A percentile compares a stretch with the other conserved stretches of the same genome.
These are phyloP conservation scores for Penicillium oxalicum DNA, from an alignment of 2,329 filamentous ascomycete species.

Conservation along the genomic window DNA sequence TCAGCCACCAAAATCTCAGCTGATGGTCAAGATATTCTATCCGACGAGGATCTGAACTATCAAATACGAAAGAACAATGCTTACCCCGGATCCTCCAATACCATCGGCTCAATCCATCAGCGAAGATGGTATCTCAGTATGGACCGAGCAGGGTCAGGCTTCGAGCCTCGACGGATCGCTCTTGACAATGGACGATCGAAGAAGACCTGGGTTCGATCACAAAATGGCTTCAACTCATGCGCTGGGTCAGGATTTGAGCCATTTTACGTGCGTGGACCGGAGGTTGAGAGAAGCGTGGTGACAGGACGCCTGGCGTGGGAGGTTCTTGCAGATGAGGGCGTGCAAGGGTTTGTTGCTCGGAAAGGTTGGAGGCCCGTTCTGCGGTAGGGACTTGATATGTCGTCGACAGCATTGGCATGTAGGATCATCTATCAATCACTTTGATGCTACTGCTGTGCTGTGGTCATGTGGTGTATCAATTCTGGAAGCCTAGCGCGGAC, in stretches of 20 bases:
- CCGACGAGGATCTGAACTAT: conserved; percentile 40
- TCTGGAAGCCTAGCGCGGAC: too few relatives aligned
- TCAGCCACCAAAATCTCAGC: not conserved
- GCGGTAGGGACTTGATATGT: conserved; percentile 7
- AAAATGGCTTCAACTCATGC: conserved; percentile 8
- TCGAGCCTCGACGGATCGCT: conserved; percentile 28
- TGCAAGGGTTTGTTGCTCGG: conserved; percentile 51
- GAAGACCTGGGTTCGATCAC: conserved; percentile 24
- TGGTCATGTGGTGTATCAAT: too few relatives aligned
- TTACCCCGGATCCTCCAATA: conserved; percentile 60
- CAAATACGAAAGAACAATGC: conserved; percentile 57
- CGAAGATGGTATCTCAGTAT: conserved; percentile 61
- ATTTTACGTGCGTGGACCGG: conserved; percentile 57
- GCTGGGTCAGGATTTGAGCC: conserved; percentile 44
- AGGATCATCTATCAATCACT: not conserved
- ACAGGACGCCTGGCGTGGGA: conserved; percentile 57
- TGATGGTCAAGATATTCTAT: conserved; percentile 7
- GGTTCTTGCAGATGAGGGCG: conserved; percentile 56
- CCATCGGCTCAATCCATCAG: conserved; percentile 62
- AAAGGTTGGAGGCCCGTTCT: conserved; percentile 52
- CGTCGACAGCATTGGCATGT: not conserved
- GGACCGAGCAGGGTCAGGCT: conserved; percentile 56
- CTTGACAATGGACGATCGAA: conserved; percentile 5
- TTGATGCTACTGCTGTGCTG: too few relatives aligned
- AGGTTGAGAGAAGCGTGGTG: conserved; percentile 60